Percentiles rank a stretch among this genome's conserved stretches.
These are phyloP conservation scores for Lepidium sativum DNA, from an alignment of 345 rosid species.

Conservation along the genomic window DNA sequence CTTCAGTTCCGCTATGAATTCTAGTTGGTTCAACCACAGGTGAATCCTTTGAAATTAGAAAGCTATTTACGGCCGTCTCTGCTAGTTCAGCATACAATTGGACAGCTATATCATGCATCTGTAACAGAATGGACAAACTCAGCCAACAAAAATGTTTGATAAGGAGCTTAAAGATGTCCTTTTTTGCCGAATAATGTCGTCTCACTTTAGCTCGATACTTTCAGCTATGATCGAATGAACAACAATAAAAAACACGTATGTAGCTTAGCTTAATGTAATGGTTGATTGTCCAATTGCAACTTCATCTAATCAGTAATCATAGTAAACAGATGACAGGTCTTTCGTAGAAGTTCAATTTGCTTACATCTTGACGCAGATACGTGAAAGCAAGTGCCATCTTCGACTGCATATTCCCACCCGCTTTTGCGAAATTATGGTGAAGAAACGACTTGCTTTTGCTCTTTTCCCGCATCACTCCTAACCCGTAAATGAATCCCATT, in stretches of 20 bases:
- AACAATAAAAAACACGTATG: neutral
- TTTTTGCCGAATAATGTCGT: neutral
- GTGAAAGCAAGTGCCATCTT: constrained; percentile 91
- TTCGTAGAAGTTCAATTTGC: constrained; percentile 13
- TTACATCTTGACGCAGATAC: constrained; percentile 81
- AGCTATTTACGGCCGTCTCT: constrained; percentile 83
- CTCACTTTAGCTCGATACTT: neutral
- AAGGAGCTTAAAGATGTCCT: neutral
- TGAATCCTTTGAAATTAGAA: constrained; percentile 82
- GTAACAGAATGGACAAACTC: constrained; percentile 18
- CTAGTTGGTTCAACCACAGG: constrained; percentile 84
- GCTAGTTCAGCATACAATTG: constrained; percentile 80
- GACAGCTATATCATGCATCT: constrained; percentile 90
- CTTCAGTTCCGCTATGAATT: constrained; percentile 91
- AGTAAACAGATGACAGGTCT: neutral
- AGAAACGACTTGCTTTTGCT: constrained; percentile 65
- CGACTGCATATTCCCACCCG: constrained; percentile 80
- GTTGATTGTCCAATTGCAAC: neutral
- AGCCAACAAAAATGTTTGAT: neutral
- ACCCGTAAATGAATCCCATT: constrained; percentile 57
- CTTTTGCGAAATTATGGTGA: constrained; percentile 66
- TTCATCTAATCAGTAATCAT: neutral
- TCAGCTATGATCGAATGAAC: neutral
- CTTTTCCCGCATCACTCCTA: constrained; percentile 67
- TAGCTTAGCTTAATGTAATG: neutral